phyloP scores from a whole-genome alignment of 2,329 filamentous ascomycete genomes.

The Fusarium paranaense region DNA sequence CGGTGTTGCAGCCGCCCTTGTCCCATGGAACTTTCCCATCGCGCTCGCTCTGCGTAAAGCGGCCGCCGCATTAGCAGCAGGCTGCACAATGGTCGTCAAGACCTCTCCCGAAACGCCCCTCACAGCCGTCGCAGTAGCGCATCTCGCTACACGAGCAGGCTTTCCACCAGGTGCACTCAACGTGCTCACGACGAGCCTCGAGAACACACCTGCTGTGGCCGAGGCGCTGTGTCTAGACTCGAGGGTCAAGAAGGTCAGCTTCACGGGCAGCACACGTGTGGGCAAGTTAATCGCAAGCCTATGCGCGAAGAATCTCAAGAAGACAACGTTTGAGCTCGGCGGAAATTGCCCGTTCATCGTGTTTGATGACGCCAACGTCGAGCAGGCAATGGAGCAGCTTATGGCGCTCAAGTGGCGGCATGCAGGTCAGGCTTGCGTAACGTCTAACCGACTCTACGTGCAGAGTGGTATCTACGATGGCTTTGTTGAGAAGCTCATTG shows the following conservation, averaged over 20 bases:
- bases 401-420: slow-evolving; percentile 73
- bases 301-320: slow-evolving; percentile 74
- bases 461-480: slow-evolving; percentile 69
- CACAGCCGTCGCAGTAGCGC: slow-evolving; percentile 75
- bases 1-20: slow-evolving; percentile 50
- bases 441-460: slow-evolving; percentile 69
- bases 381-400: slow-evolving; percentile 73
- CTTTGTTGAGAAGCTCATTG: slow-evolving; percentile 12
- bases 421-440: slow-evolving; percentile 78
- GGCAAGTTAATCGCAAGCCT: slow-evolving; percentile 73
- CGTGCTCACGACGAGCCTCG: slow-evolving; percentile 58
- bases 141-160: slow-evolving; percentile 76
- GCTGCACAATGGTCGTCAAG: slow-evolving; percentile 81
- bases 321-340: slow-evolving; percentile 75
- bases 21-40: slow-evolving; percentile 70
- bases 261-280: slow-evolving; percentile 78
- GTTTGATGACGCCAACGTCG: slow-evolving; percentile 75
- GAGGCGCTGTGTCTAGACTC: slow-evolving; percentile 56
- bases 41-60: slow-evolving; percentile 62
- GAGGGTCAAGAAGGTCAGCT: slow-evolving; percentile 72
- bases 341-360: slow-evolving; percentile 77
- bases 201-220: slow-evolving; percentile 57
- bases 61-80: slow-evolving; percentile 72
- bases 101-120: slow-evolving; percentile 80
- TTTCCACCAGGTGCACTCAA: slow-evolving; percentile 79